Base-by-base conservation (phyloP, 2,329 filamentous ascomycete species). In the Alternaria gaisen region DNA sequence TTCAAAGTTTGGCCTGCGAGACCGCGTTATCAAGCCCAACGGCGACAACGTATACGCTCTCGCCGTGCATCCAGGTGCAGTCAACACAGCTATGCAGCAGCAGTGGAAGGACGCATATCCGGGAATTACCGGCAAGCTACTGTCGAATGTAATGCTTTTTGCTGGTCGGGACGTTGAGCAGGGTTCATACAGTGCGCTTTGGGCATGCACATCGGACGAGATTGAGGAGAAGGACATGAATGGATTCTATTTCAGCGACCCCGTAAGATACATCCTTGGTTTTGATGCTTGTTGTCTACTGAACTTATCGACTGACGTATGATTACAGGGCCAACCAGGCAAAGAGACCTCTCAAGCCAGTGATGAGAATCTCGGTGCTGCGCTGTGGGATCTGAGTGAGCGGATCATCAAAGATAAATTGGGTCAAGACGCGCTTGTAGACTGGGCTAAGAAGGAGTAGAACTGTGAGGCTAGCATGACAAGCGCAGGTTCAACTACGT, bases 51-150 rank as follows among this genome's bases (percentile, higher is more conserved):
- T 83, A 18, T 80, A 77, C 60, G 80, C 79, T 1, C 56, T 82
- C 26, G 72, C 79, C 4, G 80, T 83, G 1, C 80, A 83, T 56
- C 81, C 81, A 3, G 80, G 80, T 10, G 65, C 63, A 0, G 71
- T 82, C 22, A 82, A 80, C 8, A 82, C 81, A 0, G 73, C 74
- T 4, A 82, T 82, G 77, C 80, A 82, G 53, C 72, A 82, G 53
- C 80, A 83, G 58, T 83, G 80, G 80, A 82, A 83, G 58, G 79
- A 81, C 16, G 80, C 81, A 0, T 83, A 82, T 44, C 81, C 80
- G 0, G 80, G 80, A 0, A 65, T 83, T 0, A 73, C 76, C 0
- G 81, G 81, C 1, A 78, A 77, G 26, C 62, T 82, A 1, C 59
- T 82, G 2, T 74, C 77, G 0, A 78, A 69, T 58, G 68, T 72